These are phyloP conservation scores for Mytilinidion resinicola DNA, from an alignment of 495 filamentous ascomycete species.

Conservation along the genomic window DNA sequence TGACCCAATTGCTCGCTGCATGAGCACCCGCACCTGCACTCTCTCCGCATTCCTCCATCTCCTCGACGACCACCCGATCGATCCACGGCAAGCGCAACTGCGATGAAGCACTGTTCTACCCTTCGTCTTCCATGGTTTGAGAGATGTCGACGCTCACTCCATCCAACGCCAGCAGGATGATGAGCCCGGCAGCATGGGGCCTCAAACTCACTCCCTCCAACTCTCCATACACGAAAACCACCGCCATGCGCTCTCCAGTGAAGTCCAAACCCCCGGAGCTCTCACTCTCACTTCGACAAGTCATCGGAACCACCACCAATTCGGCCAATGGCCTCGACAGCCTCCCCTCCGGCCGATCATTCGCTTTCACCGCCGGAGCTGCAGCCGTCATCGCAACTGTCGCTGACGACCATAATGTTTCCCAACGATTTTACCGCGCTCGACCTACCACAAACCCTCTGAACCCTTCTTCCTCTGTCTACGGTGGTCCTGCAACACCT, in stretches of 20 bases:
- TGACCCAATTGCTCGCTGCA: neutral
- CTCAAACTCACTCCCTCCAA: slow-evolving; percentile 76
- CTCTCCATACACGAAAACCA: slow-evolving; percentile 56
- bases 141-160: slow-evolving; percentile 33
- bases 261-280: slow-evolving; percentile 45
- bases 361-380: slow-evolving; percentile 88
- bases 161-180: slow-evolving; percentile 43
- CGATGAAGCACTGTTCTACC: slow-evolving; percentile 23
- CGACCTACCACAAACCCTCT: slow-evolving; percentile 69
- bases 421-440: slow-evolving; percentile 85
- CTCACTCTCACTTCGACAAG: slow-evolving; percentile 65
- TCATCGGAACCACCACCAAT: slow-evolving; percentile 81
- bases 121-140: slow-evolving; percentile 25
- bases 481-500: slow-evolving; percentile 55
- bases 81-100: slow-evolving; percentile 21
- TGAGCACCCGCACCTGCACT: neutral
- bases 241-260: slow-evolving; percentile 48
- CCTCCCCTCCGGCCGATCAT: slow-evolving; percentile 59
- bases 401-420: slow-evolving; percentile 61
- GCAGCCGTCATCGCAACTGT: slow-evolving; percentile 86
- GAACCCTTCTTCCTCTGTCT: slow-evolving; percentile 46
- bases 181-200: slow-evolving; percentile 40
- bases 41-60: slow-evolving; percentile 16
- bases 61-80: slow-evolving; percentile 13
- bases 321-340: slow-evolving; percentile 83